A percentile compares a stretch with the other conserved stretches of the same genome.
Conservation (phyloP, 805 yeast species). For the Isabelozyma rhagii region DNA sequence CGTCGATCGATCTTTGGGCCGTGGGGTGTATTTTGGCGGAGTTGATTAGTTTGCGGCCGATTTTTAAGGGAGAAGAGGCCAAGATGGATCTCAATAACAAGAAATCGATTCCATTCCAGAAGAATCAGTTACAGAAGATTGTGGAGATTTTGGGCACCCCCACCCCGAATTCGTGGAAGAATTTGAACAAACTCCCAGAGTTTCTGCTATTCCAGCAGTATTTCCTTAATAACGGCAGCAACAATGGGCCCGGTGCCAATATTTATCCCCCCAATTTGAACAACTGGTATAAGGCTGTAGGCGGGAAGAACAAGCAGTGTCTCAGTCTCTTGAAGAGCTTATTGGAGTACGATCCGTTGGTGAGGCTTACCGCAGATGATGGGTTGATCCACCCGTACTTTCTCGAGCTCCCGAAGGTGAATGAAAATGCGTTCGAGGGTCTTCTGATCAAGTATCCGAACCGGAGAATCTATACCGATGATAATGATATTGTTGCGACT, state of each 20-base stretch:
- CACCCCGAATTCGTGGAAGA: constrained; percentile 71
- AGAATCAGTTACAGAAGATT: constrained; percentile 86
- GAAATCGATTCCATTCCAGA: constrained; percentile 90
- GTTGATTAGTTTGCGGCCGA: constrained; percentile 80
- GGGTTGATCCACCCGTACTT: constrained; percentile 81
- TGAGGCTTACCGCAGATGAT: constrained; percentile 72
- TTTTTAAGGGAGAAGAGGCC: constrained; percentile 97
- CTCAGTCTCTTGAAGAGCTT: constrained; percentile 60
- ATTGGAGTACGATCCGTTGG: constrained; percentile 79
- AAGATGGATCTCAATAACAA: constrained; percentile 80
- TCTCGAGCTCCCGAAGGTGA: constrained; percentile 62
- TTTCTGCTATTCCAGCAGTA: constrained; percentile 51
- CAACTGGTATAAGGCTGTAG: constrained; percentile 83
- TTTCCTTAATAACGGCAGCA: constrained; percentile 16
- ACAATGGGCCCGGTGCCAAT: constrained; percentile 29
- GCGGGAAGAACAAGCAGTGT: constrained; percentile 70
- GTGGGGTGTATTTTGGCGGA: constrained; percentile 95
- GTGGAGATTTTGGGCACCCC: constrained; percentile 95
- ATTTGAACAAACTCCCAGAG: constrained; percentile 79
- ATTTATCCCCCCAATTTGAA: constrained; percentile 66
- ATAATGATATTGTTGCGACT: constrained; percentile 61
- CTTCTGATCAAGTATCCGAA: constrained; percentile 74
- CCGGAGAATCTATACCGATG: constrained; percentile 83
- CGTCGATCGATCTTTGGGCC: constrained; percentile 93
- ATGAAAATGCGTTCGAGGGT: constrained; percentile 77